These are phyloP conservation scores for Fusarium concolor DNA, from an alignment of 2,329 filamentous ascomycete genomes.

Conservation along the genomic window DNA sequence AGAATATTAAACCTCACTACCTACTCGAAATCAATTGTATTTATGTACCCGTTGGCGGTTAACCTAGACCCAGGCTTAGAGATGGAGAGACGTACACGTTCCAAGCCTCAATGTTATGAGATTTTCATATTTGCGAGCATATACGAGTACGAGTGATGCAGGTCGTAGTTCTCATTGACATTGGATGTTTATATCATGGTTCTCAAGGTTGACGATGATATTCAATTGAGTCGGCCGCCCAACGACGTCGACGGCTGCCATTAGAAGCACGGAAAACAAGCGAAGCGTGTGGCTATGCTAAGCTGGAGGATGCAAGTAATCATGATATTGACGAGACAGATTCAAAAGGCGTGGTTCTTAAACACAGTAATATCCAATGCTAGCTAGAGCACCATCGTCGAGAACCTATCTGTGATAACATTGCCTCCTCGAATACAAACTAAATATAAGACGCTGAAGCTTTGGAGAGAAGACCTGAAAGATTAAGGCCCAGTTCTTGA, in stretches of 20 bases:
- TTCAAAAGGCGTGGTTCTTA: neutral
- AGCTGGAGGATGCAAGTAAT: neutral
- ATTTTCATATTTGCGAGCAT: neutral
- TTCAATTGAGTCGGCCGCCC: conserved; percentile 18
- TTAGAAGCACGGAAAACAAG: conserved; percentile 19
- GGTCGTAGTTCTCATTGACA: neutral
- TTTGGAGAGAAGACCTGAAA: neutral
- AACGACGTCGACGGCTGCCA: conserved; percentile 7
- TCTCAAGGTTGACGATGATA: neutral
- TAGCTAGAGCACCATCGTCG: neutral
- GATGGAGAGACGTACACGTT: neutral
- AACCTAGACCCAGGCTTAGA: neutral
- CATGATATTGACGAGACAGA: neutral
- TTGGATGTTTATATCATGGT: neutral
- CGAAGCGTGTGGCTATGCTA: conserved; percentile 31
- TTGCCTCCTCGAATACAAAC: neutral
- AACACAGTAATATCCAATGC: neutral
- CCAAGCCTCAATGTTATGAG: neutral
- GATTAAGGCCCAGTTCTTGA: neutral
- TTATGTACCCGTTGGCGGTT: neutral
- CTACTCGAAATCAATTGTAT: neutral
- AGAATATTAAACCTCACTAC: too few species aligned
- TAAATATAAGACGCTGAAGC: neutral
- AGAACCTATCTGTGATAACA: too few species aligned
- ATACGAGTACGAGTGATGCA: neutral